Evolutionary conservation across 306 rosid genomes (phyloP).

Genomic region (Luffa acutangula): DNA sequence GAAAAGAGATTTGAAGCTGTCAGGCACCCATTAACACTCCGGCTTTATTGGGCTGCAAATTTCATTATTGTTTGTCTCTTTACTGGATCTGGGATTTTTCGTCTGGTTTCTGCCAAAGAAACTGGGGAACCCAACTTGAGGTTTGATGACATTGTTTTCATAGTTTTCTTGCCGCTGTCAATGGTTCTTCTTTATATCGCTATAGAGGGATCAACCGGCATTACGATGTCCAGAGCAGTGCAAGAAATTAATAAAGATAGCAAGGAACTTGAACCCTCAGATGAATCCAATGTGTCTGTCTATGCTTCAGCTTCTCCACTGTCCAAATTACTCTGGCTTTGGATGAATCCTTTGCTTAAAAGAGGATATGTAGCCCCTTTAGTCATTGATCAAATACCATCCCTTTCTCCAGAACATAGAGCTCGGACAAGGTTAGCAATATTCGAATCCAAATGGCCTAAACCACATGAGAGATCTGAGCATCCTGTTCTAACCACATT

Average conservation of each 20-base stretch:
- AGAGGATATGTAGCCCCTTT: slow-evolving; percentile 66
- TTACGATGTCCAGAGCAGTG: slow-evolving; percentile 15
- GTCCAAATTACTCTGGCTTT: slow-evolving; percentile 72
- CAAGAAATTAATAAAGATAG: slow-evolving; percentile 18
- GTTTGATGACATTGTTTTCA: slow-evolving; percentile 48
- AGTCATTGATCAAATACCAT: slow-evolving; percentile 54
- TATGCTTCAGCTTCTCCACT: slow-evolving; percentile 73
- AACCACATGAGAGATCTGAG: slow-evolving; percentile 40
- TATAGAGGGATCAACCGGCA: slow-evolving; percentile 56
- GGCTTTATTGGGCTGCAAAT: slow-evolving; percentile 55
- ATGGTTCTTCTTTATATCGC: slow-evolving; percentile 41
- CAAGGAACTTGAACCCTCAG: slow-evolving; percentile 15
- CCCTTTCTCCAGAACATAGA: slow-evolving; percentile 57
- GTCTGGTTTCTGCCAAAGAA: slow-evolving; percentile 29
- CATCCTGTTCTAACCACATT: slow-evolving; percentile 72
- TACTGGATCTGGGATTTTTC: slow-evolving; percentile 47
- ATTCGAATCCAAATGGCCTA: slow-evolving; percentile 79
- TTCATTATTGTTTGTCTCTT: slow-evolving; percentile 41
- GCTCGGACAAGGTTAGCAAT: slow-evolving; percentile 58
- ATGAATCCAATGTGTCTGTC: slow-evolving; percentile 37
- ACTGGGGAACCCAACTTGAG: slow-evolving; percentile 22
- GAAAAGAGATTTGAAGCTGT: slow-evolving; percentile 47
- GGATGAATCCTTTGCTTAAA: slow-evolving; percentile 82
- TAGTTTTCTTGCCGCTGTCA: slow-evolving; percentile 47
- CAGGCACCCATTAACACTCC: slow-evolving; percentile 55